Percentiles rank a stretch among this genome's conserved stretches.
Evolutionary conservation across 805 yeast genomes (phyloP).

Genomic region (Suhomyces pyralidae): DNA sequence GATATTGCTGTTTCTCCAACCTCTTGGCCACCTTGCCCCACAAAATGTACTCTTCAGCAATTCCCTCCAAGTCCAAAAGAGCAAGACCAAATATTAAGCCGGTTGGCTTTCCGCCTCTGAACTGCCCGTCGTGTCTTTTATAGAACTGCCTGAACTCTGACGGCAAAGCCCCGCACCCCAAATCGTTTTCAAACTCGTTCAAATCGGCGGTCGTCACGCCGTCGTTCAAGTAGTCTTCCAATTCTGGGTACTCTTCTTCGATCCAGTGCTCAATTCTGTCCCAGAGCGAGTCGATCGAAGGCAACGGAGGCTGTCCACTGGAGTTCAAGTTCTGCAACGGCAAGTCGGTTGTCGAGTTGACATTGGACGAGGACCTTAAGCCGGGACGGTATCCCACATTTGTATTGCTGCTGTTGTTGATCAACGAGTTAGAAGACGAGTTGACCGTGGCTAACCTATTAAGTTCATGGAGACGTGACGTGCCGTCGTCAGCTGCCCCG

Average conservation of each 20-base stretch:
- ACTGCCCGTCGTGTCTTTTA: conserved; percentile 46
- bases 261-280: conserved; percentile 40
- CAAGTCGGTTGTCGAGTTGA: conserved; percentile 37
- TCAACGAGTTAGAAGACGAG: conserved; percentile 29
- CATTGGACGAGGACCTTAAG: conserved; percentile 41
- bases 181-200: conserved; percentile 45
- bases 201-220: conserved; percentile 46
- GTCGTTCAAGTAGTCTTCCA: conserved; percentile 40
- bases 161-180: conserved; percentile 42
- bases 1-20: conserved; percentile 36
- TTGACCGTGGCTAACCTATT: conserved; percentile 21
- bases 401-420: conserved; percentile 13
- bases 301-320: conserved; percentile 50
- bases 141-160: conserved; percentile 44
- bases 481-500: conserved; percentile 16
- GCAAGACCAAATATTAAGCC: conserved; percentile 44
- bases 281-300: conserved; percentile 42
- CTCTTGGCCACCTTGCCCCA: conserved; percentile 43
- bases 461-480: conserved; percentile 37
- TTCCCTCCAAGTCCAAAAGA: conserved; percentile 41
- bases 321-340: conserved; percentile 44
- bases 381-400: conserved; percentile 42
- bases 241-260: conserved; percentile 46
- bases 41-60: conserved; percentile 39
- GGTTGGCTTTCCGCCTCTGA: conserved; percentile 45